Evolutionary conservation across 2,329 filamentous ascomycete species (phyloP).

Genomic region (Pestalotiopsis sp.): DNA sequence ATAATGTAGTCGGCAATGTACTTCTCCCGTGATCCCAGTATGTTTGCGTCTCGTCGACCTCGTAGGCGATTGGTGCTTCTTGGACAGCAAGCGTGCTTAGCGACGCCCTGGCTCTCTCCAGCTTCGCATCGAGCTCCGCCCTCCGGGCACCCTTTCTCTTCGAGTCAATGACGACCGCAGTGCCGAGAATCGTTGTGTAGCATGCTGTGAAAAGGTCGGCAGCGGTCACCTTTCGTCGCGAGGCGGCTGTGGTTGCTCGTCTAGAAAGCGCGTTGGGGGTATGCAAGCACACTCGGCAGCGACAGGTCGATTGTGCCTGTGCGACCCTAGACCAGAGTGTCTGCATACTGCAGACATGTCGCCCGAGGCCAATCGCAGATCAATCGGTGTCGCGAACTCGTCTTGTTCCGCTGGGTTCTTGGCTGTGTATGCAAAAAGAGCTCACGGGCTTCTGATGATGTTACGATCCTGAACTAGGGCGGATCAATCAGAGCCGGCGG

Average conservation of each 20-base stretch:
- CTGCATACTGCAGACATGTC: slow-evolving; percentile 59
- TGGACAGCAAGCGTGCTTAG: slow-evolving; percentile 42
- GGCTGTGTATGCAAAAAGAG: neutral
- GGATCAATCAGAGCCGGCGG: slow-evolving; percentile 8
- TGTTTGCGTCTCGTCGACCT: neutral
- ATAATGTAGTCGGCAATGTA: neutral
- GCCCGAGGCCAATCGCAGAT: slow-evolving; percentile 12
- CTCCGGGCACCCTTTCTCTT: slow-evolving; percentile 59
- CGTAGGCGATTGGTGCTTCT: slow-evolving; percentile 19
- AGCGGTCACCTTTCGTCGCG: slow-evolving; percentile 51
- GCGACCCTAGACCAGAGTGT: slow-evolving; percentile 69
- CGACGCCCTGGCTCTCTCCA: slow-evolving; percentile 56
- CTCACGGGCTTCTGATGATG: slow-evolving; percentile 6
- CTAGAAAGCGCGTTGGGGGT: slow-evolving; percentile 50
- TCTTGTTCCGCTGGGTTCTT: slow-evolving; percentile 1
- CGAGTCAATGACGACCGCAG: slow-evolving; percentile 65
- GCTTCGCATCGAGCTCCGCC: slow-evolving; percentile 62
- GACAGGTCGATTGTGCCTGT: slow-evolving; percentile 61
- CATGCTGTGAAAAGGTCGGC: slow-evolving; percentile 65
- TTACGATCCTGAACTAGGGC: neutral
- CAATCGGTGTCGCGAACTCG: slow-evolving; percentile 18
- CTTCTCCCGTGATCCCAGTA: neutral
- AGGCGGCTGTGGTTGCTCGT: slow-evolving; percentile 50
- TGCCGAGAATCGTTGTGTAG: slow-evolving; percentile 69
- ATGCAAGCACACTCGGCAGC: slow-evolving; percentile 63